A percentile compares a stretch with the other conserved stretches of the same genome.
Conservation (phyloP, 2,329 filamentous ascomycete genomes). For the Fusarium tupiense region DNA sequence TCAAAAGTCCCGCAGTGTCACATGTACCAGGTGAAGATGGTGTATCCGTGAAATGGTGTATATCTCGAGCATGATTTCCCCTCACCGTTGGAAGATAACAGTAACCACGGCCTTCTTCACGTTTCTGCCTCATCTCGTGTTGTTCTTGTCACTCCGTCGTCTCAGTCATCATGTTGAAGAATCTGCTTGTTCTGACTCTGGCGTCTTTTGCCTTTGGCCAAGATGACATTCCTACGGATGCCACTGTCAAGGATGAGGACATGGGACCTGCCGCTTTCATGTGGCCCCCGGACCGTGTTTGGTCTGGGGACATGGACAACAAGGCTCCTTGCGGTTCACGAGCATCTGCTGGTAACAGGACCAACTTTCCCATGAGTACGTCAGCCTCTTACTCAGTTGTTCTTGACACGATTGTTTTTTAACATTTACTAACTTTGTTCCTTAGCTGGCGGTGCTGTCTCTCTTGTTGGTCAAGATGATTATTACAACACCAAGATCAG, state of each 20-base stretch:
- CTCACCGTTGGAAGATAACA: background rate
- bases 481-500: conserved; percentile 64
- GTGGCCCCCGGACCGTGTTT: conserved; percentile 67
- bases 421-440: background rate
- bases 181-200: conserved; percentile 16
- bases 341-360: conserved; percentile 59
- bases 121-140: background rate
- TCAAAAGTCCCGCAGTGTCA: conserved; percentile 11
- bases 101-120: background rate
- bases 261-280: conserved; percentile 68
- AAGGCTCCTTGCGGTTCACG: conserved; percentile 66
- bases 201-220: conserved; percentile 12
- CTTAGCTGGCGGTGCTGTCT: conserved; percentile 62
- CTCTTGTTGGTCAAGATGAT: conserved; percentile 66
- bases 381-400: background rate
- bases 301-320: conserved; percentile 65
- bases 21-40: background rate
- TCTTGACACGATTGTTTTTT: background rate
- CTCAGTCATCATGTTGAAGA: conserved; percentile 12
- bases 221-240: conserved; percentile 14
- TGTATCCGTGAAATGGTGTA: background rate
- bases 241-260: conserved; percentile 37
- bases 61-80: conserved; percentile 21
- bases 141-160: too few relatives aligned
- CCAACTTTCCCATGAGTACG: conserved; percentile 64